Evolutionary conservation across 108 stramenopile genomes (phyloP).

Genomic region (Conticribra guillardii): DNA sequence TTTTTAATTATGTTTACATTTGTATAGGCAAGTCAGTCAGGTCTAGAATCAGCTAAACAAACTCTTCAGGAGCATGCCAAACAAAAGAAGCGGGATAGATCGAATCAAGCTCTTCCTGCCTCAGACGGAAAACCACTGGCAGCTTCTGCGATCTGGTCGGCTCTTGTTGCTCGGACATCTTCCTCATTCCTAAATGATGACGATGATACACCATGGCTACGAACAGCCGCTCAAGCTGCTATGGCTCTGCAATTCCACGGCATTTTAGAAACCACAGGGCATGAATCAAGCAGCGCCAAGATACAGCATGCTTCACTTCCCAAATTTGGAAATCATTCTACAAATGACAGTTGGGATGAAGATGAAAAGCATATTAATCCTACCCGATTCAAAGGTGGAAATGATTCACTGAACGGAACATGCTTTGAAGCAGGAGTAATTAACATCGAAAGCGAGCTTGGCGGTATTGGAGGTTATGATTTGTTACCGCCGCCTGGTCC

Average conservation of each 20-base stretch:
- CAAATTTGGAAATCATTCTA: slow-evolving; percentile 57
- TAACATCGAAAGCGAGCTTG: slow-evolving; percentile 63
- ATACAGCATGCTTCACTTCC: slow-evolving; percentile 89
- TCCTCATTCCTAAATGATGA: slow-evolving; percentile 26
- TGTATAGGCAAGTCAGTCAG: slow-evolving; percentile 82
- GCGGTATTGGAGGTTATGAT: slow-evolving; percentile 69
- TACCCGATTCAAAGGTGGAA: neutral
- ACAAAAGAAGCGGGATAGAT: slow-evolving; percentile 45
- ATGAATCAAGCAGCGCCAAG: slow-evolving; percentile 81
- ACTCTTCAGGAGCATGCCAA: slow-evolving; percentile 67
- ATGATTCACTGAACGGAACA: slow-evolving; percentile 2
- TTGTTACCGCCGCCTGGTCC: slow-evolving; percentile 82
- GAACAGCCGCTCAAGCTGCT: slow-evolving; percentile 86
- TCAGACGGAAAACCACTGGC: slow-evolving; percentile 18
- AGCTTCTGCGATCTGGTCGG: slow-evolving; percentile 30
- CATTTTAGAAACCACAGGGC: slow-evolving; percentile 83
- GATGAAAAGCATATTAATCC: slow-evolving; percentile 40
- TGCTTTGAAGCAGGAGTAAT: slow-evolving; percentile 83
- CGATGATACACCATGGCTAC: slow-evolving; percentile 80
- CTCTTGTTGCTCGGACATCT: slow-evolving; percentile 34
- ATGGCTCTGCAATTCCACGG: slow-evolving; percentile 88
- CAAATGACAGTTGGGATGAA: slow-evolving; percentile 54
- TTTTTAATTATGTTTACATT: too few species aligned
- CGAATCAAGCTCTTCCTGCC: slow-evolving; percentile 16
- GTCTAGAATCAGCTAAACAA: slow-evolving; percentile 83